Conservation (phyloP, 148 eudicot species). For the Rhododendron griersonianum region DNA sequence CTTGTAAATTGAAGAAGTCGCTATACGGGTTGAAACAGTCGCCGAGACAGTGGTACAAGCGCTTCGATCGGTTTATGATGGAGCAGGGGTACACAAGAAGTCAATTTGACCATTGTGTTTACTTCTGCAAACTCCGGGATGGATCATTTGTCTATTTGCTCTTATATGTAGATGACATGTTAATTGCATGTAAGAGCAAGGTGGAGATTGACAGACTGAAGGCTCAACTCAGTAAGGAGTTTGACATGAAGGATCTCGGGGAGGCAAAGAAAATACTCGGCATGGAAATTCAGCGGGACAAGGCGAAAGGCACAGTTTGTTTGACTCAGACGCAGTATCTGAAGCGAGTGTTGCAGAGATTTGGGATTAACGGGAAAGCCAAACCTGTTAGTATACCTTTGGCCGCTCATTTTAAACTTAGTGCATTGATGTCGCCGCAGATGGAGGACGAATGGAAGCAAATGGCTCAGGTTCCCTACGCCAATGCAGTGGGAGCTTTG, state of each 20-base stretch:
- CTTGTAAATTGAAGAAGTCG: no score
- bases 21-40: no score
- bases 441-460: not conserved
- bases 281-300: not conserved
- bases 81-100: not conserved
- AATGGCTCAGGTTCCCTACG: not conserved
- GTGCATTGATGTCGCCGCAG: not conserved
- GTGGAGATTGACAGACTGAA: not conserved
- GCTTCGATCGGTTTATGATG: not conserved
- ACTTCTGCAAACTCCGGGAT: not conserved
- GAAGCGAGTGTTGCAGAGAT: not conserved
- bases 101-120: not conserved
- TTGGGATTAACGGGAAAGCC: not conserved
- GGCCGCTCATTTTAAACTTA: not conserved
- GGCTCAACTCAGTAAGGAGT: not conserved
- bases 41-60: no score
- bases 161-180: not conserved
- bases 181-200: not conserved
- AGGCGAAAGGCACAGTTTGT: not conserved
- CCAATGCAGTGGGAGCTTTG: not conserved
- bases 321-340: not conserved
- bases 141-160: not conserved
- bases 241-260: not conserved
- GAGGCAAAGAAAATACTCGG: not conserved
- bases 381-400: not conserved